A percentile compares a stretch with the other conserved stretches of the same genome.
Conservation (phyloP, 495 filamentous ascomycete genomes). For the Melanomma pulvis-pyrius region DNA sequence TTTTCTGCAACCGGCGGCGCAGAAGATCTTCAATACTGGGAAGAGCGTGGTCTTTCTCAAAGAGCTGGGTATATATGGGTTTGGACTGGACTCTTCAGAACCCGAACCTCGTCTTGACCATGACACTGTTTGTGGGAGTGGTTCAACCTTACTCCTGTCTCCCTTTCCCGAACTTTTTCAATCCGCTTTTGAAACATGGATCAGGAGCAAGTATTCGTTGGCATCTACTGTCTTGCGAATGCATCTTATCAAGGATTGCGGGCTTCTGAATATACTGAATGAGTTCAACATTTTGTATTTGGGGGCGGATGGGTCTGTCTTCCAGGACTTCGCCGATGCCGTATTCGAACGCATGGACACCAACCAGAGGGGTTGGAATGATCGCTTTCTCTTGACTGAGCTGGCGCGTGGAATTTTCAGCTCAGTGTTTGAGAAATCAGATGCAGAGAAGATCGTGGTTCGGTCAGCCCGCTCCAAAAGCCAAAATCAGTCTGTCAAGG, state of each 20-base stretch:
- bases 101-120: conserved; percentile 56
- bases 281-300: conserved; percentile 74
- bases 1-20: conserved; percentile 69
- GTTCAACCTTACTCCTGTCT: conserved; percentile 52
- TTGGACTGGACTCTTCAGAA: conserved; percentile 2
- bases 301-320: conserved; percentile 66
- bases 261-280: conserved; percentile 65
- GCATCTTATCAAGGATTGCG: conserved; percentile 69
- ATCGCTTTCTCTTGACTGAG: conserved; percentile 81
- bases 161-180: conserved; percentile 78
- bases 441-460: conserved; percentile 62
- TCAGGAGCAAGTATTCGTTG: conserved; percentile 69
- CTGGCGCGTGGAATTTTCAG: conserved; percentile 71
- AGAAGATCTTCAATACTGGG: conserved; percentile 79
- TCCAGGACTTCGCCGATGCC: conserved; percentile 63
- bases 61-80: conserved; percentile 52
- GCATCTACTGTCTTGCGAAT: conserved; percentile 65
- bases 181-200: conserved; percentile 69
- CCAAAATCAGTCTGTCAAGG: conserved; percentile 49
- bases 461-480: conserved; percentile 43
- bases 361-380: conserved; percentile 69
- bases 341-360: conserved; percentile 80
- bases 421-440: conserved; percentile 49
- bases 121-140: conserved; percentile 54
- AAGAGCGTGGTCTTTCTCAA: conserved; percentile 85